Base-by-base conservation (phyloP, 495 filamentous ascomycete genomes). In the Hyaloscypha hepaticicola region DNA sequence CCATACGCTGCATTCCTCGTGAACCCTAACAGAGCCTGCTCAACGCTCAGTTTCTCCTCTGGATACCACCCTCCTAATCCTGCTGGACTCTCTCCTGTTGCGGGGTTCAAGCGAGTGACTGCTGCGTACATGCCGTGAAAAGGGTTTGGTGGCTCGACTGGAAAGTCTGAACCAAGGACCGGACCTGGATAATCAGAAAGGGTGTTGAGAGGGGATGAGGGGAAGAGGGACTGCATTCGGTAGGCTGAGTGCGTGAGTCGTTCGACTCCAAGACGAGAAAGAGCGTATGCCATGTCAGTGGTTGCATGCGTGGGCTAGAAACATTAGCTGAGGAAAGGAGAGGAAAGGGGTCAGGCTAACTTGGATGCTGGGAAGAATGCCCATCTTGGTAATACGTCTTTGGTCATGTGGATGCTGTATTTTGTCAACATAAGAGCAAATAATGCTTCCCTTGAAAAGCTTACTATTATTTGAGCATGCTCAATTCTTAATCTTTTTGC, bases 111-210 rank as follows among this genome's bases (percentile, higher is more conserved):
- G 24, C 86, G 74, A 12, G 81, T 81, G 1, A 86, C 78, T 1
- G 87, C 87, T 0, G 86, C 85, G 63, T 85, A 88, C 21, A 89
- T 82, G 8, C 86, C 87, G 48, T 82, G 80, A 38, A 84, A 85
- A 12, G 84, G 80, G 59, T 82, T 78, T 0, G 85, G 79, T 4
- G 85, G 85, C 66, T 88, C 86, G 11, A 89, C 85, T 21, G 87
- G 87, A 65, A 89, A 89, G 65, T 89, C 87, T 24, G 79, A 83
- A 4, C 87, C 87, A 5, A 89, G 72, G 5, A 88, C 74, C 1
- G 81, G 79, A 2, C 70, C 69, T 14, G 66, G 66, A 28, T 69
- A 71, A 26, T 7, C 16, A 22, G 66, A 45, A 7, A 8, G 26
- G 7, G 34, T n/a, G 14, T 22, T 28, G 16, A 31, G 27, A 22